These are phyloP conservation scores for Colletotrichum godetiae DNA, from an alignment of 2,329 filamentous ascomycete species.

Conservation along the genomic window DNA sequence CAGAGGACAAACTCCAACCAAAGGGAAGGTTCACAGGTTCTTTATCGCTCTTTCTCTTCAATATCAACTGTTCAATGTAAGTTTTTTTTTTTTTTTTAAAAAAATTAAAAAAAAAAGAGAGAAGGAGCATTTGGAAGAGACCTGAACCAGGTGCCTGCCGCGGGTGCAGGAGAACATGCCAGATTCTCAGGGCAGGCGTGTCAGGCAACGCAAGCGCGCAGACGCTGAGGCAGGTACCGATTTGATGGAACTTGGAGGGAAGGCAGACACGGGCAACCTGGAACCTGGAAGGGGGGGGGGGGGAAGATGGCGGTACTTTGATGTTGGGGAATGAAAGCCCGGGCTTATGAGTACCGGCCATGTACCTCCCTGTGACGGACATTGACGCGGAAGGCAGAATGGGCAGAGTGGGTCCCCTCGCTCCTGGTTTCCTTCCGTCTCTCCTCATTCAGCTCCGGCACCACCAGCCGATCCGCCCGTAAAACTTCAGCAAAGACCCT, in stretches of 20 bases:
- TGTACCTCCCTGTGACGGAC: not conserved
- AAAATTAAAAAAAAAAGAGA: too few relatives aligned
- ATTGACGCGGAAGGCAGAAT: constrained; percentile 13
- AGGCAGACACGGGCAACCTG: not conserved
- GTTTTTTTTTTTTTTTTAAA: too few relatives aligned
- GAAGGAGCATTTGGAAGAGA: not conserved
- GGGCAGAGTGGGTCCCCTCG: constrained; percentile 13
- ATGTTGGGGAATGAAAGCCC: not conserved
- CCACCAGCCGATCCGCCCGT: constrained; percentile 37
- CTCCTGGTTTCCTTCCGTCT: constrained; percentile 25
- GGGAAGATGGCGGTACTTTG: not conserved
- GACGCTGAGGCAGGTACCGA: constrained; percentile 19
- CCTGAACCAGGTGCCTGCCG: not conserved
- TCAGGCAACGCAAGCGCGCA: constrained; percentile 26
- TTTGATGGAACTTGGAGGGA: not conserved
- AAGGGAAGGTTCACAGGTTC: not conserved
- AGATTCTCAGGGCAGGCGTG: not conserved
- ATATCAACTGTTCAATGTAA: not conserved
- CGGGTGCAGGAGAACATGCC: not conserved
- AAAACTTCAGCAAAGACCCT: constrained; percentile 11
- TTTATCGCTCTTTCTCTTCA: not conserved
- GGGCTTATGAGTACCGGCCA: not conserved
- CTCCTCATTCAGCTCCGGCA: constrained; percentile 35
- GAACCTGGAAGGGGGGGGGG: not conserved
- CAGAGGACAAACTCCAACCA: too few relatives aligned